Evolutionary conservation across 108 stramenopile species (phyloP).

Genomic region (Cyclotella baltica): DNA sequence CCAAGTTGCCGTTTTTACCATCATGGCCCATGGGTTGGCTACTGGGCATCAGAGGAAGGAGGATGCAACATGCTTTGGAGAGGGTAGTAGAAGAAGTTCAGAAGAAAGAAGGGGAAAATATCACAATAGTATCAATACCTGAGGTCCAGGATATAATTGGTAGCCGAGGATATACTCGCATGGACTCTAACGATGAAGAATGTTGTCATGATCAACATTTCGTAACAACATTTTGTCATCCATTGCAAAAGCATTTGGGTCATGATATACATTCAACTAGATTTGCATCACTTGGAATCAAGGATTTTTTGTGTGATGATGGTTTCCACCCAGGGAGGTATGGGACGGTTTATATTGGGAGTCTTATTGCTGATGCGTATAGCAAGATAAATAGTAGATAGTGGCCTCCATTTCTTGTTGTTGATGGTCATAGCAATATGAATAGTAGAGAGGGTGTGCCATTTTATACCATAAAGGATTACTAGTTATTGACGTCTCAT

Average conservation of each 20-base stretch:
- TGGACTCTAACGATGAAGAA: neutral
- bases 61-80: conserved; percentile 20
- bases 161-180: conserved; percentile 5
- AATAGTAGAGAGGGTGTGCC: too few species aligned
- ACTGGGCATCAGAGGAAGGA: conserved; percentile 20
- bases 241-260: conserved; percentile 34
- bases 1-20: conserved; percentile 31
- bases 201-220: neutral
- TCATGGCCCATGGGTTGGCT: conserved; percentile 31
- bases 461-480: too few species aligned
- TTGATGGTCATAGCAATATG: too few species aligned
- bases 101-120: conserved; percentile 15
- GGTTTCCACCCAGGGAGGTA: conserved; percentile 35
- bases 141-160: conserved; percentile 23
- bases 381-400: neutral
- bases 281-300: conserved; percentile 21
- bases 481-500: too few species aligned
- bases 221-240: conserved; percentile 20
- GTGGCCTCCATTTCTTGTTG: neutral
- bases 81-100: conserved; percentile 18
- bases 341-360: conserved; percentile 29
- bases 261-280: neutral
- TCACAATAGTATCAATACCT: conserved; percentile 13
- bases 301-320: conserved; percentile 33
- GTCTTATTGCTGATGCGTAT: conserved; percentile 27